A percentile compares a stretch with the other conserved stretches of the same genome.
phyloP scores from a whole-genome alignment of 352 stramenopile species.

The Phytopythium vexans region DNA sequence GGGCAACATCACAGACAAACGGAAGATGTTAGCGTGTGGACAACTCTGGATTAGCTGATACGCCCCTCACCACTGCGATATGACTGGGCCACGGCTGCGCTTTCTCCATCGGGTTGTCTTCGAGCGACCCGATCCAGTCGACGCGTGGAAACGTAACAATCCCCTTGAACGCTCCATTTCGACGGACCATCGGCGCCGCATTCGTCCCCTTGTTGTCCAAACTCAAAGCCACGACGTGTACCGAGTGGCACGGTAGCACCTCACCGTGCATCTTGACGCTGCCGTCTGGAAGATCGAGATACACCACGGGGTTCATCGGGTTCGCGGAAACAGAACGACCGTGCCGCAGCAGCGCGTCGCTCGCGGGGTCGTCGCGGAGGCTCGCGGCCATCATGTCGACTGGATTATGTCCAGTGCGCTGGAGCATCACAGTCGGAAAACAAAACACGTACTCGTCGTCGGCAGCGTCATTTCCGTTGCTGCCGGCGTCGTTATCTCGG shows the following conservation, averaged over 20 bases:
- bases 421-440: conserved; percentile 3
- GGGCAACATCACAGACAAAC: no score
- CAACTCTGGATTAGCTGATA: neutral
- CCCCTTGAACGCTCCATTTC: neutral
- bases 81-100: neutral
- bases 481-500: no score
- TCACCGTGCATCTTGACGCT: neutral
- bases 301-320: neutral
- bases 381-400: conserved; percentile 1
- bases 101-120: neutral
- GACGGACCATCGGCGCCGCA: neutral
- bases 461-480: neutral
- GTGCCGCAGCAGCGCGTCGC: neutral
- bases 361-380: neutral
- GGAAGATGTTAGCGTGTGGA: no score
- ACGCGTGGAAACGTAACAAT: neutral
- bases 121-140: neutral
- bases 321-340: neutral
- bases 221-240: neutral
- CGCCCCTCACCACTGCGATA: neutral
- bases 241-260: neutral
- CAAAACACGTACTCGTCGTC: conserved; percentile 4
- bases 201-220: neutral
- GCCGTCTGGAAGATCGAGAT: neutral
- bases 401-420: neutral